Percentiles rank a stretch among this genome's conserved stretches.
Conservation (phyloP, 352 stramenopile species). For the Phytopythium ostracodes region DNA sequence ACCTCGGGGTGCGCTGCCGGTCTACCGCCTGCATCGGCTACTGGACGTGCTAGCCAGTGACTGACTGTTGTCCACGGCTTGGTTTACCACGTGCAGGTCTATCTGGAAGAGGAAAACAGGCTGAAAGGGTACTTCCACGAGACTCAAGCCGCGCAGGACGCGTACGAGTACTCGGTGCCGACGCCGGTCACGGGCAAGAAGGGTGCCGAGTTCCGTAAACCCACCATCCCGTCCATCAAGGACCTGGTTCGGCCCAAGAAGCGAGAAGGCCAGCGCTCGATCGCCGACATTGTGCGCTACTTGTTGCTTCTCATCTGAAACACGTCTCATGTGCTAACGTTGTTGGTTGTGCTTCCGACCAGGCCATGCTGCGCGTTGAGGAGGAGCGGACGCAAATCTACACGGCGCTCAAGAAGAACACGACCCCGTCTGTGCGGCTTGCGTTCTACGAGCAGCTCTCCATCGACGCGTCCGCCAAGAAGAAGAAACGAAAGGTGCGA, state of each 20-base stretch:
- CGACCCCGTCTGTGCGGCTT: slow-evolving; percentile 24
- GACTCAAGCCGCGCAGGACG: slow-evolving; percentile 27
- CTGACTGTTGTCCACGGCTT: neutral
- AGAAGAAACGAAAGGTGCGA: slow-evolving; percentile 61
- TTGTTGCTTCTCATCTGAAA: neutral
- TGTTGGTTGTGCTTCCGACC: neutral
- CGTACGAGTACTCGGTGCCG: slow-evolving; percentile 37
- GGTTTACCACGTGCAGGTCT: slow-evolving; percentile 32
- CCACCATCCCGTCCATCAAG: slow-evolving; percentile 18
- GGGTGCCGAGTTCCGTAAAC: slow-evolving; percentile 13
- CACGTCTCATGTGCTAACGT: neutral
- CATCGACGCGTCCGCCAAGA: slow-evolving; percentile 47
- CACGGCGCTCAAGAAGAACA: slow-evolving; percentile 46
- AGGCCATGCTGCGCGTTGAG: slow-evolving; percentile 54
- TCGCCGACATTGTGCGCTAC: slow-evolving; percentile 30
- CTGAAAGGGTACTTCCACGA: slow-evolving; percentile 36
- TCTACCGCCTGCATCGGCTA: neutral
- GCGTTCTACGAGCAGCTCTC: slow-evolving; percentile 68
- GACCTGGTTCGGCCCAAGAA: slow-evolving; percentile 24
- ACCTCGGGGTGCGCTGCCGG: slow-evolving; percentile 45
- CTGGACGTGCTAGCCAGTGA: neutral
- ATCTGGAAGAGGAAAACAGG: slow-evolving; percentile 56
- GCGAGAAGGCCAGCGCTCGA: slow-evolving; percentile 13
- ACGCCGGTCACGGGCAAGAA: slow-evolving; percentile 14
- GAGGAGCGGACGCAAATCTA: slow-evolving; percentile 54